Conservation (phyloP, 306 rosid genomes). For the Chamaecrista fasciculata region DNA sequence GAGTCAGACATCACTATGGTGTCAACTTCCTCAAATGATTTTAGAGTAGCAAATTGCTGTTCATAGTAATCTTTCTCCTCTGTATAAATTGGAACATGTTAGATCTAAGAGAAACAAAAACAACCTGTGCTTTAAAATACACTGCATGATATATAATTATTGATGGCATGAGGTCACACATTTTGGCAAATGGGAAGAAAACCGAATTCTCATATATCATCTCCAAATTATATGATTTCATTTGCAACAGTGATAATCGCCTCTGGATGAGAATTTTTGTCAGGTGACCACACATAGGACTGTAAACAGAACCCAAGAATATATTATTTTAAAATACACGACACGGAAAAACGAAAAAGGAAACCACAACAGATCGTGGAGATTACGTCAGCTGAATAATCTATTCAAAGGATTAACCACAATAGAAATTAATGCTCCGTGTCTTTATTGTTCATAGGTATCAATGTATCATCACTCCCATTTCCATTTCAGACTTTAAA, state of each 20-base stretch:
- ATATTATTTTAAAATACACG: not conserved
- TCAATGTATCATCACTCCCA: not conserved
- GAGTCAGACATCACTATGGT: constrained; percentile 31
- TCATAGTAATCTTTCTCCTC: constrained; percentile 72
- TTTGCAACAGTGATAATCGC: not conserved
- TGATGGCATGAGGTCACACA: not conserved
- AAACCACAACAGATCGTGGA: not conserved
- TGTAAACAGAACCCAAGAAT: not conserved
- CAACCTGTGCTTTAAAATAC: not conserved
- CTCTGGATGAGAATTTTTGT: not conserved
- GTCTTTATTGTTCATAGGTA: not conserved
- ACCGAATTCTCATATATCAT: not conserved
- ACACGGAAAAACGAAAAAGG: not conserved
- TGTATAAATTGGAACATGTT: constrained; percentile 4
- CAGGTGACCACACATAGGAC: not conserved
- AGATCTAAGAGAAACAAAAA: not conserved
- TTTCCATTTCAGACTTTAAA: not conserved
- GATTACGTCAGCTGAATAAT: not conserved
- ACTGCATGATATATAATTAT: not conserved
- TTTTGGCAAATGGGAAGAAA: not conserved
- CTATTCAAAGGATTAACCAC: not conserved
- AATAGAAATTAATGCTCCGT: not conserved
- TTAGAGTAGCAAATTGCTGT: constrained; percentile 59
- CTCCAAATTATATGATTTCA: not conserved
- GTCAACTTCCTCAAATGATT: constrained; percentile 72